These are phyloP conservation scores for Fusarium keratoplasticum DNA, from an alignment of 2,329 filamentous ascomycete species.

Conservation along the genomic window DNA sequence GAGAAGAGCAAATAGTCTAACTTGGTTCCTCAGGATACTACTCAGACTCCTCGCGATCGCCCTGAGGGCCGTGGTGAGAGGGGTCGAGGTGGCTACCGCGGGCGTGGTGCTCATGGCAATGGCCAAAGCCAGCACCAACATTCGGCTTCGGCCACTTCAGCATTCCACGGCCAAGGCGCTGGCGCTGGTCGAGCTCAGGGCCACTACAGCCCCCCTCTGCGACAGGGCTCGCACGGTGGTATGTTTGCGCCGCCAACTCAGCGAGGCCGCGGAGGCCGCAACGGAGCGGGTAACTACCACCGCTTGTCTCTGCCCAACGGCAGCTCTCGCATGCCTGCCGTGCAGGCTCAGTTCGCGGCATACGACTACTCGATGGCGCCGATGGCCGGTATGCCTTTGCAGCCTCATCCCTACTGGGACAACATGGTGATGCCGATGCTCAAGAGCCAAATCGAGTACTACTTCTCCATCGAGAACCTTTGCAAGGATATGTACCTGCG, in stretches of 20 bases:
- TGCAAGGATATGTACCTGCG: constrained; percentile 93
- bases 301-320: constrained; percentile 56
- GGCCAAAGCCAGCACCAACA: constrained; percentile 51
- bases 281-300: constrained; percentile 50
- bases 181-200: constrained; percentile 49
- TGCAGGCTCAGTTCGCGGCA: constrained; percentile 50
- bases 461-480: constrained; percentile 96
- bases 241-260: constrained; percentile 49
- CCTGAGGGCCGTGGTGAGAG: constrained; percentile 55
- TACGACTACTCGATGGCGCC: constrained; percentile 57
- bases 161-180: constrained; percentile 52
- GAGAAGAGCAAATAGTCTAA: neutral
- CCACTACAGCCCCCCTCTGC: constrained; percentile 59
- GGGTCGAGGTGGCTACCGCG: constrained; percentile 59
- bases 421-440: constrained; percentile 60
- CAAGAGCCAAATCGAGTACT: constrained; percentile 80
- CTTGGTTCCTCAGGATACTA: constrained; percentile 40
- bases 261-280: constrained; percentile 51
- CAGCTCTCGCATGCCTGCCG: constrained; percentile 49
- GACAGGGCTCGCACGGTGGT: constrained; percentile 53
- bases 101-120: constrained; percentile 58
- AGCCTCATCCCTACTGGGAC: constrained; percentile 61
- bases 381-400: constrained; percentile 50
- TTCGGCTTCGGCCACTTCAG: constrained; percentile 34
- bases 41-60: constrained; percentile 46